These are phyloP conservation scores for Rhizophagus prolifer DNA, from an alignment of 192 early-diverging fungal species.

Conservation along the genomic window DNA sequence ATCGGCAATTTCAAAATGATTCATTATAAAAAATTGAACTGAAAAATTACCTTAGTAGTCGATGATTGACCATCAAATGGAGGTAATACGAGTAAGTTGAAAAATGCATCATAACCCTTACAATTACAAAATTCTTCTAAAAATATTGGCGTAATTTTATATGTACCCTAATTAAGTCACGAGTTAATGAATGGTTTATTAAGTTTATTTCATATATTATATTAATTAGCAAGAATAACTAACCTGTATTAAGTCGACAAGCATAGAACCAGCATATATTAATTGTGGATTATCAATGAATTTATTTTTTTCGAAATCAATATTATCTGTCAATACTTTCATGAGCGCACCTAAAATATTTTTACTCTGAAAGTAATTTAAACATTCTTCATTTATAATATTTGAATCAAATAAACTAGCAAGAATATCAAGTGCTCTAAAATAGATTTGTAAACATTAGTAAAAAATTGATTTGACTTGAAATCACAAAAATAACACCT, in stretches of 20 bases:
- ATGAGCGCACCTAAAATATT: constrained; percentile 42
- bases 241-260: constrained; percentile 29
- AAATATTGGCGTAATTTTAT: constrained; percentile 43
- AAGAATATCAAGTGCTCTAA: constrained; percentile 39
- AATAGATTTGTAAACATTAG: constrained; percentile 31
- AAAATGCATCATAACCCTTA: constrained; percentile 47
- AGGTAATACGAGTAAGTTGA: constrained; percentile 39
- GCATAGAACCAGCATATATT: constrained; percentile 20
- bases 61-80: constrained; percentile 45
- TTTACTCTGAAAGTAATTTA: constrained; percentile 39
- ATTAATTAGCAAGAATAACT: background rate
- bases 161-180: constrained; percentile 19
- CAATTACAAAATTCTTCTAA: constrained; percentile 46
- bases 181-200: background rate
- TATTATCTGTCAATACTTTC: constrained; percentile 32
- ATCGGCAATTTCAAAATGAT: background rate
- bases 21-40: background rate
- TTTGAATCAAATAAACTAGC: constrained; percentile 35
- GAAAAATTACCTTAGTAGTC: constrained; percentile 41
- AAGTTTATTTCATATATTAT: background rate
- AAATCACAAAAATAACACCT: background rate
- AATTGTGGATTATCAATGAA: constrained; percentile 17
- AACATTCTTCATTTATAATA: constrained; percentile 35
- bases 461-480: constrained; percentile 22
- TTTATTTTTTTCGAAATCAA: constrained; percentile 4